Evolutionary conservation across 805 yeast genomes (phyloP).

Genomic region (Blastobotrys chiropterorum): DNA sequence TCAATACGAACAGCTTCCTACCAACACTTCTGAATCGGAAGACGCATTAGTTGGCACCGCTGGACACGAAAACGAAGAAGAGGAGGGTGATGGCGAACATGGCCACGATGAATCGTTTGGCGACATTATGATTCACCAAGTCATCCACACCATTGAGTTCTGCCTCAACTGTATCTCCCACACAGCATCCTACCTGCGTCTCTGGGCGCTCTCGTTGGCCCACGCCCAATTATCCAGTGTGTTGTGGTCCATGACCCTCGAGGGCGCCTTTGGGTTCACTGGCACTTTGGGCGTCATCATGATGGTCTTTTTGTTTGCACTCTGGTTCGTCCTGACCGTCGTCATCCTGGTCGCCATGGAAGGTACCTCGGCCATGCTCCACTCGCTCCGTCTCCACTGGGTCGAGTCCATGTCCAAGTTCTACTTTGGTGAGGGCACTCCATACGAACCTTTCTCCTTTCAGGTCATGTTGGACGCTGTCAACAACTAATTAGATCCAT

Average conservation of each 20-base stretch:
- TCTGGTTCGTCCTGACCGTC: conserved; percentile 93
- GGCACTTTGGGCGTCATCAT: conserved; percentile 64
- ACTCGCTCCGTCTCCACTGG: conserved; percentile 98
- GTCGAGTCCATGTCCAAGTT: conserved; percentile 98
- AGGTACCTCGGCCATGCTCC: conserved; percentile 98
- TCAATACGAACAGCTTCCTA: conserved; percentile 45
- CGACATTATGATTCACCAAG: conserved; percentile 94
- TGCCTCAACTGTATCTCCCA: conserved; percentile 97
- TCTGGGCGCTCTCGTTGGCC: conserved; percentile 96
- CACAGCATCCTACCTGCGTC: conserved; percentile 91
- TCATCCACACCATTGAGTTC: conserved; percentile 95
- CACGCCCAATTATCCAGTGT: conserved; percentile 96
- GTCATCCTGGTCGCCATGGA: conserved; percentile 93
- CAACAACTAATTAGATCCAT: neutral
- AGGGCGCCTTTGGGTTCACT: conserved; percentile 62
- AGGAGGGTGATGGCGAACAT: conserved; percentile 48
- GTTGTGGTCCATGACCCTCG: conserved; percentile 92
- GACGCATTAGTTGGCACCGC: conserved; percentile 26
- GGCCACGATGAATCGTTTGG: conserved; percentile 68
- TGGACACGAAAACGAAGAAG: conserved; percentile 34
- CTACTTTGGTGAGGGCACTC: conserved; percentile 93
- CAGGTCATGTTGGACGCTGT: conserved; percentile 10
- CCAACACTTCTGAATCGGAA: conserved; percentile 20
- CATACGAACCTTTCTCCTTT: conserved; percentile 85
- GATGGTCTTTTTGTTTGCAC: conserved; percentile 76